Conservation (phyloP, 2,329 filamentous ascomycete species). For the Scedosporium minutisporum region DNA sequence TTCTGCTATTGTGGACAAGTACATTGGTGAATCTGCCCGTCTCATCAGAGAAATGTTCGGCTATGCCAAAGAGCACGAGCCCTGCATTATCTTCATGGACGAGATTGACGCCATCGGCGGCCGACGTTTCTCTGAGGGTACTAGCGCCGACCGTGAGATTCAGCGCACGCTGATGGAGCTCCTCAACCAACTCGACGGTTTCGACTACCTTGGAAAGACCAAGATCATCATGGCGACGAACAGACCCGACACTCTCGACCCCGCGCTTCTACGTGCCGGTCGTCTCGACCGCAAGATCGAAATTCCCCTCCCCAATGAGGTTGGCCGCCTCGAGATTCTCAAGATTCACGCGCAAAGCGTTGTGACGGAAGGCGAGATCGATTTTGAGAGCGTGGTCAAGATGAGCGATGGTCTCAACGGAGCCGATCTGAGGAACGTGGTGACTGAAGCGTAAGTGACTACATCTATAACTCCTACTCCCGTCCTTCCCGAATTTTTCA, state of each 20-base stretch:
- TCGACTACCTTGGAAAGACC: slow-evolving; percentile 98
- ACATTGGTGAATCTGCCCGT: slow-evolving; percentile 95
- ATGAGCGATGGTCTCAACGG: slow-evolving; percentile 99
- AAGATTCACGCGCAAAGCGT: slow-evolving; percentile 93
- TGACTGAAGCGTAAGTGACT: slow-evolving; percentile 84
- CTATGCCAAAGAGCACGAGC: slow-evolving; percentile 98
- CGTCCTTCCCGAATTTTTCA: background rate
- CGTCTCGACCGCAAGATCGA: slow-evolving; percentile 96
- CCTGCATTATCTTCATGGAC: slow-evolving; percentile 99
- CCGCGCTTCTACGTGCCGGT: slow-evolving; percentile 82
- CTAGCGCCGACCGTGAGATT: slow-evolving; percentile 94
- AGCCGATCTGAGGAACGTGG: slow-evolving; percentile 92
- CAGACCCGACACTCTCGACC: slow-evolving; percentile 90
- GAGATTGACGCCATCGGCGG: slow-evolving; percentile 99
- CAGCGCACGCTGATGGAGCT: slow-evolving; percentile 98
- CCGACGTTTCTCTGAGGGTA: slow-evolving; percentile 91
- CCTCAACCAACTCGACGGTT: slow-evolving; percentile 95
- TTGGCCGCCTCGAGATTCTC: slow-evolving; percentile 88
- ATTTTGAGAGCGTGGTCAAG: slow-evolving; percentile 98
- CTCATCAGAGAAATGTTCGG: slow-evolving; percentile 99
- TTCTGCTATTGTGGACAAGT: slow-evolving; percentile 98
- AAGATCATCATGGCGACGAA: slow-evolving; percentile 99
- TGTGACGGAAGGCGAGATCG: slow-evolving; percentile 84
- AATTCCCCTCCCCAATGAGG: slow-evolving; percentile 93
- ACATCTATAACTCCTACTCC: background rate